Conservation (phyloP, 2,329 filamentous ascomycete species). For the Fusarium ambrosium region DNA sequence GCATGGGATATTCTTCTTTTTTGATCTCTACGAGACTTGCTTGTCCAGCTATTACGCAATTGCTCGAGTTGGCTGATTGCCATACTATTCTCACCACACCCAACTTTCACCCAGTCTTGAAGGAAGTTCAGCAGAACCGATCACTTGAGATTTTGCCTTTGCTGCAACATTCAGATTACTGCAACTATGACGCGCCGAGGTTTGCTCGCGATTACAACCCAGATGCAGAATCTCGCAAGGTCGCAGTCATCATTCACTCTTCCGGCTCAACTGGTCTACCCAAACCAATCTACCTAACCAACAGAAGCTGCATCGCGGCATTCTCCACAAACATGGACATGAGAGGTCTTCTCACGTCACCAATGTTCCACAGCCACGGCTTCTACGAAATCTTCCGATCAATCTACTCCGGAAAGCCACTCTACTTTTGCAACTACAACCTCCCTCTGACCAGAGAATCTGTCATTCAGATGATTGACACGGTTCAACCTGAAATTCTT, state of each 20-base stretch:
- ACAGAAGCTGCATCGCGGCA: conserved; percentile 64
- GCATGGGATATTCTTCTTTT: conserved; percentile 39
- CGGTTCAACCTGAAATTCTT: conserved; percentile 62
- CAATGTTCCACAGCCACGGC: conserved; percentile 72
- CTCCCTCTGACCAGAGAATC: conserved; percentile 67
- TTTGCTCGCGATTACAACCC: conserved; percentile 34
- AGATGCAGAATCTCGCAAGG: conserved; percentile 30
- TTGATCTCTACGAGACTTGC: conserved; percentile 42
- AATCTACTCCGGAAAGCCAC: conserved; percentile 63
- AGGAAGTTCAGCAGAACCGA: conserved; percentile 30
- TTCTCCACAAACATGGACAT: conserved; percentile 57
- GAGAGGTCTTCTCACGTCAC: conserved; percentile 67
- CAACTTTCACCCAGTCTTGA: conserved; percentile 30
- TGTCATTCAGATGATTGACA: conserved; percentile 59
- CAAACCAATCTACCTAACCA: conserved; percentile 72
- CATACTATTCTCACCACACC: conserved; percentile 31
- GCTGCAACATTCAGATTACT: conserved; percentile 16
- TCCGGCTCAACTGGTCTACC: conserved; percentile 71
- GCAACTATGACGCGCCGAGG: conserved; percentile 20
- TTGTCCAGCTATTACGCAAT: conserved; percentile 33
- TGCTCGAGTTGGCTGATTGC: conserved; percentile 28
- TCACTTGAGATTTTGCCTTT: conserved; percentile 30
- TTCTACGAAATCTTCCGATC: conserved; percentile 67
- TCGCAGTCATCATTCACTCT: conserved; percentile 50
- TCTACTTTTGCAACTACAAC: conserved; percentile 67